These are phyloP conservation scores for Colletotrichum chrysophilum DNA, from an alignment of 2,329 filamentous ascomycete genomes.

Conservation along the genomic window DNA sequence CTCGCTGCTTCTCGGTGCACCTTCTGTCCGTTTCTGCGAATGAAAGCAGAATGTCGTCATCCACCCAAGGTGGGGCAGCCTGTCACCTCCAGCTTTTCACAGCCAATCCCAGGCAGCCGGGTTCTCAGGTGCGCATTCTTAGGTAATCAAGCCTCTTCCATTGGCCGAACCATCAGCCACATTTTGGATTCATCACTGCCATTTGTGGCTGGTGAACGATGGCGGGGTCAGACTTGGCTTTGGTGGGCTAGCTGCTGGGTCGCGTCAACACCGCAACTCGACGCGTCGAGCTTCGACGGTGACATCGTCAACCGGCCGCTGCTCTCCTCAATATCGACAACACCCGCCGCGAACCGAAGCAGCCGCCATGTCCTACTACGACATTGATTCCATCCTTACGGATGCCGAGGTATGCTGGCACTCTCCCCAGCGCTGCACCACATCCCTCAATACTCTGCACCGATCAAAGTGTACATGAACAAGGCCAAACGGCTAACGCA, in stretches of 20 bases:
- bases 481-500: background rate
- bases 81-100: background rate
- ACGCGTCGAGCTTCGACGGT: background rate
- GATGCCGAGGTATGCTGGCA: slow-evolving; percentile 71
- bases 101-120: background rate
- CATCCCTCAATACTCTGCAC: background rate
- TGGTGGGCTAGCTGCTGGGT: background rate
- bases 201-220: background rate
- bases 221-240: background rate
- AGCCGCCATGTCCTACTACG: slow-evolving; percentile 74
- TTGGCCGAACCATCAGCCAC: background rate
- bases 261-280: background rate
- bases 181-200: background rate
- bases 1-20: background rate
- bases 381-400: slow-evolving; percentile 83
- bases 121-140: background rate
- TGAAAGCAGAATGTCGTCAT: slow-evolving; percentile 19
- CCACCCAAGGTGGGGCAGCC: slow-evolving; percentile 3
- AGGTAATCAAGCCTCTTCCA: background rate
- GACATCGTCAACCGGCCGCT: background rate
- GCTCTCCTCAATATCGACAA: background rate
- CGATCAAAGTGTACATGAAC: too few relatives aligned
- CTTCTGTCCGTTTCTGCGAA: slow-evolving; percentile 12
- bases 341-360: too few relatives aligned
- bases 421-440: background rate